These are phyloP conservation scores for Pseudonitzschia pungens DNA, from an alignment of 108 stramenopile genomes.

Conservation along the genomic window DNA sequence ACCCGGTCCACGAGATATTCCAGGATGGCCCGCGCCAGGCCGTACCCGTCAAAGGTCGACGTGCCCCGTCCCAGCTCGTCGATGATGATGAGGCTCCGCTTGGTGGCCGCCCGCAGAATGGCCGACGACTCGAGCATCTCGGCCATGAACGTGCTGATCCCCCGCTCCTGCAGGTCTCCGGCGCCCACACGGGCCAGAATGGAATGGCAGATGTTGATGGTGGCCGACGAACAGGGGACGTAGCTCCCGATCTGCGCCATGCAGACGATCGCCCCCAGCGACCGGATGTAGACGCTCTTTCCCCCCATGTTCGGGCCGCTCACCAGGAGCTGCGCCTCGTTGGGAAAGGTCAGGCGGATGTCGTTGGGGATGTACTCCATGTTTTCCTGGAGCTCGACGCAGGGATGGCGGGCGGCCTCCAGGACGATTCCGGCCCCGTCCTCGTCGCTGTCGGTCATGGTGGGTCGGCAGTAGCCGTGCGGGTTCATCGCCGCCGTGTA, in stretches of 20 bases:
- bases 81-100: slow-evolving; percentile 92
- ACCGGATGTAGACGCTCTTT: slow-evolving; percentile 87
- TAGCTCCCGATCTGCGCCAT: slow-evolving; percentile 96
- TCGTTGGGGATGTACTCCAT: slow-evolving; percentile 97
- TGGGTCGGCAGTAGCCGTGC: slow-evolving; percentile 82
- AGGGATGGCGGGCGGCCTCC: slow-evolving; percentile 91
- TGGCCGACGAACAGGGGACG: slow-evolving; percentile 82
- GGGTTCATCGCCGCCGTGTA: slow-evolving; percentile 85
- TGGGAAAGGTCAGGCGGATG: slow-evolving; percentile 70
- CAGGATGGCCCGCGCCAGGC: slow-evolving; percentile 94
- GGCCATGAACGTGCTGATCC: slow-evolving; percentile 98
- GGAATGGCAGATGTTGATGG: slow-evolving; percentile 90
- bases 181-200: slow-evolving; percentile 95
- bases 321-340: slow-evolving; percentile 57
- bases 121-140: slow-evolving; percentile 98
- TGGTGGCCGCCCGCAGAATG: slow-evolving; percentile 88
- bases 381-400: slow-evolving; percentile 91
- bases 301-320: slow-evolving; percentile 98
- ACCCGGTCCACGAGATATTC: slow-evolving; percentile 84
- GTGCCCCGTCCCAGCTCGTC: slow-evolving; percentile 99
- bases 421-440: slow-evolving; percentile 81
- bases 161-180: slow-evolving; percentile 91
- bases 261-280: slow-evolving; percentile 88
- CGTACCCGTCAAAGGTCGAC: slow-evolving; percentile 96
- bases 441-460: slow-evolving; percentile 83